Conservation (phyloP, 1,139 yeast species). For the Blastobotrys proliferans region DNA sequence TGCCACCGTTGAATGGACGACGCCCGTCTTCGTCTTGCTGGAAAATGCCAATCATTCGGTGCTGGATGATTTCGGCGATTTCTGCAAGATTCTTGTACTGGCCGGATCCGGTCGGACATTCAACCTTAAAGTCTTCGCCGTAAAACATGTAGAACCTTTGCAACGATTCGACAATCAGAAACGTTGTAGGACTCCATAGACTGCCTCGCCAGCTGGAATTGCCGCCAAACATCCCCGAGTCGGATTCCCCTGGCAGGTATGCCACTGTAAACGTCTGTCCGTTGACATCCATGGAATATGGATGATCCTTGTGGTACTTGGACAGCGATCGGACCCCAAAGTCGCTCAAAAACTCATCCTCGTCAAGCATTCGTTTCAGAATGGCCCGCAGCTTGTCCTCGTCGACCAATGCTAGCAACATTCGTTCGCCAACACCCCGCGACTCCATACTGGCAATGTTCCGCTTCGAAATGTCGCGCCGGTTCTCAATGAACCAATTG, state of each 20-base stretch:
- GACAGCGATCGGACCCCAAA: constrained; percentile 90
- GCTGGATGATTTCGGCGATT: constrained; percentile 89
- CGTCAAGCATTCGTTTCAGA: constrained; percentile 79
- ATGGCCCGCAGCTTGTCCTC: constrained; percentile 77
- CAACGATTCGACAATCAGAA: constrained; percentile 79
- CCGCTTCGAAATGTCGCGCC: constrained; percentile 70
- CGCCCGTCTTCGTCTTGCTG: constrained; percentile 58
- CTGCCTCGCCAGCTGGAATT: constrained; percentile 99
- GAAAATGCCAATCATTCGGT: constrained; percentile 77
- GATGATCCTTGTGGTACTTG: constrained; percentile 80
- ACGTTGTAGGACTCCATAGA: constrained; percentile 96
- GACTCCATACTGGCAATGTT: constrained; percentile 85
- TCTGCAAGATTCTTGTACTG: constrained; percentile 77
- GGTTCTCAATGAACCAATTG: constrained; percentile 79
- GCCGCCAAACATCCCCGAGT: constrained; percentile 95
- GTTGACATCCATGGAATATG: constrained; percentile 81
- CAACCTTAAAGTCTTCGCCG: constrained; percentile 82
- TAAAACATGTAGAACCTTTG: constrained; percentile 88
- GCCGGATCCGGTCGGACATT: constrained; percentile 89
- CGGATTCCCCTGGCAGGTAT: constrained; percentile 90
- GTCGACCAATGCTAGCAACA: constrained; percentile 76
- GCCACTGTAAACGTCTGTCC: constrained; percentile 71
- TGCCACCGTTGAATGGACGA: constrained; percentile 77
- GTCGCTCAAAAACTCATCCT: constrained; percentile 78
- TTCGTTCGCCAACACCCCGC: constrained; percentile 83